A percentile compares a stretch with the other conserved stretches of the same genome.
Evolutionary conservation across 352 stramenopile species (phyloP).

Genomic region (Phytophthora pisi): DNA sequence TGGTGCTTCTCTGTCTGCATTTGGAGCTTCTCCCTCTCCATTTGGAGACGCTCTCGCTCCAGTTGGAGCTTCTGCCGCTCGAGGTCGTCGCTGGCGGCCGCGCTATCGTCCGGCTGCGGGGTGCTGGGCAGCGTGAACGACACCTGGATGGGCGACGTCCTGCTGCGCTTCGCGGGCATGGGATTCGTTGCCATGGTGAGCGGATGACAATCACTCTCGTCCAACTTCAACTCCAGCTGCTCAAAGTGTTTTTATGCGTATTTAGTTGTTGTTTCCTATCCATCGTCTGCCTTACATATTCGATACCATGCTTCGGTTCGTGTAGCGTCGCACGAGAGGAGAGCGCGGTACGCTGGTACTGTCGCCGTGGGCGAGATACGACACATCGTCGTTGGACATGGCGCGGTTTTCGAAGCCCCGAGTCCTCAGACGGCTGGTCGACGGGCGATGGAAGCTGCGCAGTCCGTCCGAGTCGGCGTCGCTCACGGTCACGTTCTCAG

Average conservation of each 20-base stretch:
- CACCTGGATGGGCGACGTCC: too few species aligned
- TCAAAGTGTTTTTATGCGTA: not conserved
- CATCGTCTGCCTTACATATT: conserved; percentile 33
- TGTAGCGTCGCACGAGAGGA: conserved; percentile 55
- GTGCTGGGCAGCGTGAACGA: too few species aligned
- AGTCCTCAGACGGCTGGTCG: conserved; percentile 16
- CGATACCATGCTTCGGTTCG: conserved; percentile 27
- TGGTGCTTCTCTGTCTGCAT: not conserved
- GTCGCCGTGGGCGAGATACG: conserved; percentile 19
- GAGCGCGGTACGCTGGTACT: conserved; percentile 24
- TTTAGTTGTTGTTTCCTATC: not conserved
- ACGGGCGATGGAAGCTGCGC: conserved; percentile 31
- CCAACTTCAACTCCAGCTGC: not conserved
- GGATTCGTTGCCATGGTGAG: not conserved
- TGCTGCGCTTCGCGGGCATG: too few species aligned
- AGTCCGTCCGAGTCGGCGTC: conserved; percentile 20
- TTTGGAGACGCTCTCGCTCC: not conserved
- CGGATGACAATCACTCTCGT: not conserved
- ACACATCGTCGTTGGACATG: conserved; percentile 42
- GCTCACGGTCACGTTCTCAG: conserved; percentile 24
- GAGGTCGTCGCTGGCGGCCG: too few species aligned
- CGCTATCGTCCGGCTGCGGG: not conserved
- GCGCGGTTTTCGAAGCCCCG: conserved; percentile 36
- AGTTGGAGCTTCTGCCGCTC: too few species aligned
- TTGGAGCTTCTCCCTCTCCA: not conserved